Evolutionary conservation across 345 rosid genomes (phyloP).

Genomic region (Lepidium sativum): DNA sequence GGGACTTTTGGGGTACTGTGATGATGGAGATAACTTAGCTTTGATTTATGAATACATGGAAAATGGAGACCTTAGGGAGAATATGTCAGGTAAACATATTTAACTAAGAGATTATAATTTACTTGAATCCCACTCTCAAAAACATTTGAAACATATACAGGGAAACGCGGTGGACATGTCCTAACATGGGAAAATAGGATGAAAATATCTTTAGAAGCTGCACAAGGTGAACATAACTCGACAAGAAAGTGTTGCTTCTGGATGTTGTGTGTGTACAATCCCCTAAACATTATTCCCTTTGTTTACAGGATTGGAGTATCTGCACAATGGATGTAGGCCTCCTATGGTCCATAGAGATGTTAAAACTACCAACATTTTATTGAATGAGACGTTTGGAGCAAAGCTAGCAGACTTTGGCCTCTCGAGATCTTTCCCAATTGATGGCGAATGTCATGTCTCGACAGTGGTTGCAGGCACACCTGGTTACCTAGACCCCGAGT

Average conservation of each 20-base stretch:
- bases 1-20: no score
- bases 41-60: no score
- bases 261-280: not conserved
- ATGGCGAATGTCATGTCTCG: conserved; percentile 21
- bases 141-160: no score
- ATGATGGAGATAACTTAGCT: no score
- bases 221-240: conserved; percentile 34
- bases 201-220: conserved; percentile 40
- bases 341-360: conserved; percentile 58
- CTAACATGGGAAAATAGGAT: conserved; percentile 43
- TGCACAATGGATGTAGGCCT: conserved; percentile 52
- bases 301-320: conserved; percentile 31
- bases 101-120: no score
- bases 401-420: conserved; percentile 58
- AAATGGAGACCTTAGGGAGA: conserved; percentile 31
- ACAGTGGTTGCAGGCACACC: conserved; percentile 39
- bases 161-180: conserved; percentile 1
- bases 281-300: no score
- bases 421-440: conserved; percentile 37
- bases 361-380: conserved; percentile 43
- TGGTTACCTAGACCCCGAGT: conserved; percentile 61
- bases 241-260: not conserved
- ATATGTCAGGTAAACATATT: no score
- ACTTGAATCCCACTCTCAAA: no score
- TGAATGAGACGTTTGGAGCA: conserved; percentile 37